These are phyloP conservation scores for Limnanthes douglasii DNA, from an alignment of 345 rosid genomes.

Conservation along the genomic window DNA sequence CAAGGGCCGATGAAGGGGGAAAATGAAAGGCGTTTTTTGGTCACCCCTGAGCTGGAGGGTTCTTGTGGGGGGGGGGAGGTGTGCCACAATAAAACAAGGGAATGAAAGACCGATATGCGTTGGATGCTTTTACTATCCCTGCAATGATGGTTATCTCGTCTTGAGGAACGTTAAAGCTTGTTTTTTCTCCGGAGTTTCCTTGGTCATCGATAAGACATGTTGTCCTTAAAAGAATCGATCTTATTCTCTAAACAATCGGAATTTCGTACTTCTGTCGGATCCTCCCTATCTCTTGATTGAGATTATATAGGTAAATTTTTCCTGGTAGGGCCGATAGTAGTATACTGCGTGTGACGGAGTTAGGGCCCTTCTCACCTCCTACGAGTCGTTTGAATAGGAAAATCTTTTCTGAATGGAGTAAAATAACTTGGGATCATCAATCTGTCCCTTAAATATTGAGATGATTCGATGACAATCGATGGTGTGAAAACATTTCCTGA, in stretches of 20 bases:
- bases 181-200: slow-evolving; percentile 1
- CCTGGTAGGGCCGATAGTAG: slow-evolving; percentile 8
- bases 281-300: slow-evolving; percentile 7
- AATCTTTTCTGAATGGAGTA: neutral
- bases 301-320: slow-evolving; percentile 9
- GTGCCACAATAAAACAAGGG: no score
- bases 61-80: no score
- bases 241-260: slow-evolving; percentile 3
- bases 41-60: no score
- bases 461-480: slow-evolving; percentile 6
- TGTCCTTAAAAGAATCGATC: slow-evolving; percentile 3
- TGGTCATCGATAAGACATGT: slow-evolving; percentile 3
- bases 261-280: slow-evolving; percentile 4
- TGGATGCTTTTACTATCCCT: no score
- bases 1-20: no score
- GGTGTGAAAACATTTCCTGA: slow-evolving; percentile 8
- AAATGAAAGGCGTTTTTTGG: no score
- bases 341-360: slow-evolving; percentile 7
- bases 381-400: neutral
- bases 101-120: no score
- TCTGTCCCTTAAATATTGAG: slow-evolving; percentile 7
- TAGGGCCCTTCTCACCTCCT: slow-evolving; percentile 7
- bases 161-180: slow-evolving; percentile 1
- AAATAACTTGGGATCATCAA: slow-evolving; percentile 2
- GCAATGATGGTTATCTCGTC: neutral